A percentile compares a stretch with the other conserved stretches of the same genome.
Evolutionary conservation across 176 grass and related monocot species (phyloP).

Genomic region (Zoysia pacifica): DNA sequence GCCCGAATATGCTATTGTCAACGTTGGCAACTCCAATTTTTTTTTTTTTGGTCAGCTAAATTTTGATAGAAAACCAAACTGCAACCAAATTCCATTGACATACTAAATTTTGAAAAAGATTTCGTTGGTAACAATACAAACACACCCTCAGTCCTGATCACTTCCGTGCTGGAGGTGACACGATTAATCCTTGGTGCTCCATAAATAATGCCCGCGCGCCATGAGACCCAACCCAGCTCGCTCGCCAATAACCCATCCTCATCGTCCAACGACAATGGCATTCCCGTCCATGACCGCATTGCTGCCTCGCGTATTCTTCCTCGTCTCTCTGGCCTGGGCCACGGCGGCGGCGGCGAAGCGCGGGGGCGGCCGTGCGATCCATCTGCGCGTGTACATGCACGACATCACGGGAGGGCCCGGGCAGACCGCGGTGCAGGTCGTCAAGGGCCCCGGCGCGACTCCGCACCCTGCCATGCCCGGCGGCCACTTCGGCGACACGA

Average conservation of each 20-base stretch:
- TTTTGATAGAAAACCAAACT: too few relatives aligned
- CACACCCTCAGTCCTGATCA: too few relatives aligned
- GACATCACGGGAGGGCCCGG: conserved; percentile 38
- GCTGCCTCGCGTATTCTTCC: not conserved
- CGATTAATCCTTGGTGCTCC: too few relatives aligned
- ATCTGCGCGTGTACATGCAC: conserved; percentile 57
- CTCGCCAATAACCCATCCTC: not conserved
- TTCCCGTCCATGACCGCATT: not conserved
- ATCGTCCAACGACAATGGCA: not conserved
- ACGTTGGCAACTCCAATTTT: too few relatives aligned
- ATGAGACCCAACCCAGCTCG: too few relatives aligned
- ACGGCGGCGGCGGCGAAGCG: not conserved
- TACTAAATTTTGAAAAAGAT: too few relatives aligned
- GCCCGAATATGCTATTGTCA: too few relatives aligned
- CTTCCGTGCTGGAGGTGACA: too few relatives aligned
- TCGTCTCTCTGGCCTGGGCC: conserved; percentile 18
- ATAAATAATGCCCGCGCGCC: too few relatives aligned
- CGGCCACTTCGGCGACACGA: conserved; percentile 47
- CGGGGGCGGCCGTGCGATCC: conserved; percentile 6
- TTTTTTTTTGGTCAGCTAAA: too few relatives aligned
- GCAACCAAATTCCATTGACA: too few relatives aligned
- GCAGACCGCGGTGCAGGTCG: conserved; percentile 48
- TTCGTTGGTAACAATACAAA: too few relatives aligned
- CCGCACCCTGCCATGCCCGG: conserved; percentile 37
- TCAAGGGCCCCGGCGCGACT: conserved; percentile 8